phyloP scores from a whole-genome alignment of 108 stramenopile species.

The Licmophora abbreviata region DNA sequence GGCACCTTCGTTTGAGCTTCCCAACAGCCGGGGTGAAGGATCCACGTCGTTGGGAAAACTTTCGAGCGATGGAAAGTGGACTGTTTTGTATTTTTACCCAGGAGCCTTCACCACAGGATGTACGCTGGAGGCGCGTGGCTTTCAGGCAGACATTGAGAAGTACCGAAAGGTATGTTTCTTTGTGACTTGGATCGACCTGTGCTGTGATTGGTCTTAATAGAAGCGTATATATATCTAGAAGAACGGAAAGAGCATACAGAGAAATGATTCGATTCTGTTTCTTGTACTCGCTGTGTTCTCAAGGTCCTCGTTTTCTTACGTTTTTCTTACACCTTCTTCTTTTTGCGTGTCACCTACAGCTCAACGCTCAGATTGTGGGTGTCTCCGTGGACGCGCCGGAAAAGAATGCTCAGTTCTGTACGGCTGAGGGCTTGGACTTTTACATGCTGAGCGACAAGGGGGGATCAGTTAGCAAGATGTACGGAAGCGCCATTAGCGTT shows the following conservation, averaged over 20 bases:
- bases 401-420: slow-evolving; percentile 75
- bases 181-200: no score
- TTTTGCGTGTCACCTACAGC: no score
- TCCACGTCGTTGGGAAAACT: slow-evolving; percentile 32
- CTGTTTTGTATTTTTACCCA: slow-evolving; percentile 80
- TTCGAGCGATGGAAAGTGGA: slow-evolving; percentile 45
- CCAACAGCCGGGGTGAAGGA: slow-evolving; percentile 51
- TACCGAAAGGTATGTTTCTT: no score
- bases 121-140: slow-evolving; percentile 71
- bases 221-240: no score
- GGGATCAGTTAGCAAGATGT: slow-evolving; percentile 49
- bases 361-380: slow-evolving; percentile 70
- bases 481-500: slow-evolving; percentile 48
- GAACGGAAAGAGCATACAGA: no score
- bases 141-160: slow-evolving; percentile 46
- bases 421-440: slow-evolving; percentile 57
- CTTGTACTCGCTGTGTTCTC: no score
- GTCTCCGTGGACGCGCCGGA: slow-evolving; percentile 75
- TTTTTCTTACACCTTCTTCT: no score
- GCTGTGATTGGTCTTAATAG: no score
- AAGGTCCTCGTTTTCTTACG: no score
- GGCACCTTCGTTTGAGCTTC: slow-evolving; percentile 57
- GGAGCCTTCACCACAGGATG: slow-evolving; percentile 79
- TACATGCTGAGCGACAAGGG: slow-evolving; percentile 65
- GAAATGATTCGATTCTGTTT: no score